Base-by-base conservation (phyloP, 768 basidiomycete genomes). In the Boletellus emodensis region DNA sequence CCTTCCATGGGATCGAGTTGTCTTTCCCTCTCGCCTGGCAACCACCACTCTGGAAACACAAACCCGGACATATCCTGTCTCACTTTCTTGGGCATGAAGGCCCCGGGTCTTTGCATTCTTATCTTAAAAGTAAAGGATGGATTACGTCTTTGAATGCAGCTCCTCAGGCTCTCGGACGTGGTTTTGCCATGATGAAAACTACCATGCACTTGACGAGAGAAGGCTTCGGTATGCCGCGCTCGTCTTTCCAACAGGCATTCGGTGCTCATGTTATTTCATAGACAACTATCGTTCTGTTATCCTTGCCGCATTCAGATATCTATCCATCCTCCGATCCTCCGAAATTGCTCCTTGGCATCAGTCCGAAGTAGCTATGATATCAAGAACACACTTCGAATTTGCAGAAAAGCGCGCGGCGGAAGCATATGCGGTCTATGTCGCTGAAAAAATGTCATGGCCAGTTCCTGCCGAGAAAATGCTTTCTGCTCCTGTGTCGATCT, bases 11-110 rank as follows among this genome's bases (percentile, higher is more conserved):
- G 0, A 58, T 95, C 44, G 93, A 94, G 61, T 77, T 95, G 20
- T 84, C 83, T 3, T 93, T 92, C 70, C 81, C 88, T 52, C 66
- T 94, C 61, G 79, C 78, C 60, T 80, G 85, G 71, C 79, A 94
- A 71, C 71, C 86, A 49, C 79, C 78, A 49, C 67, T 83, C 60
- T 81, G 91, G 90, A 79, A 82, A 59, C 72, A 83, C 66, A 88
- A 94, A 69, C 93, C 94, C 4, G 81, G 75, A 6, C 67, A 79
- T 48, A 87, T 90, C 66, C 63, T 97, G 20, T 76, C 82, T 4
- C 89, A 94, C 62, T 84, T 95, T 61, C 69, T 93, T 30, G 94
- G 94, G 0, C 92, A 97, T 62, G 94, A 97, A 70, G 94, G 94
- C 1, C 83, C 86, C 33, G 95, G 95, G 2, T 97, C 95, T 1